Conservation (phyloP, 306 rosid genomes). For the Ceratonia siliqua region DNA sequence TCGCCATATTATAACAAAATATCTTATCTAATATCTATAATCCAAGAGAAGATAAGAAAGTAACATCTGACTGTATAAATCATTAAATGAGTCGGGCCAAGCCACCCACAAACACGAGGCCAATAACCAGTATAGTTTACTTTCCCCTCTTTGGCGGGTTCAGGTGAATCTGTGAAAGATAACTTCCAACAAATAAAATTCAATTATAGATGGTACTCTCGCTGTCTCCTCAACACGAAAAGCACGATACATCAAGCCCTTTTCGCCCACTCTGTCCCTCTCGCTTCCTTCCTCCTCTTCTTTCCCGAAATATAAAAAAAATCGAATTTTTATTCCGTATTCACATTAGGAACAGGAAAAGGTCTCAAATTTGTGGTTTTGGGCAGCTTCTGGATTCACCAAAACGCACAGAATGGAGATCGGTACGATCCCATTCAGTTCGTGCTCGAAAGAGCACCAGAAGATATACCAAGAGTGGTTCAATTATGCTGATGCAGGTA, state of each 20-base stretch:
- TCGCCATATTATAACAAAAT: too few species aligned
- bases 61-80: too few species aligned
- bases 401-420: constrained; percentile 56
- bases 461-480: constrained; percentile 79
- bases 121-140: neutral
- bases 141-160: neutral
- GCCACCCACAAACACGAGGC: neutral
- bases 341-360: neutral
- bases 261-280: neutral
- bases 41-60: too few species aligned
- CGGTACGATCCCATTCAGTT: constrained; percentile 45
- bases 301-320: neutral
- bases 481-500: constrained; percentile 81
- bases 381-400: neutral
- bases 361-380: neutral
- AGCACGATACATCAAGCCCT: neutral
- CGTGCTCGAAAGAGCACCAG: constrained; percentile 64
- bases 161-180: neutral
- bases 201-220: neutral
- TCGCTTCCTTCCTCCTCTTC: neutral
- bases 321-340: neutral
- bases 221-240: neutral
- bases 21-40: too few species aligned
- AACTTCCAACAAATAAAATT: neutral
- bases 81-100: too few species aligned